Percentiles rank a stretch among this genome's conserved stretches.
Evolutionary conservation across 2,329 filamentous ascomycete genomes (phyloP).

Genomic region (Ambrosiella cleistominuta): DNA sequence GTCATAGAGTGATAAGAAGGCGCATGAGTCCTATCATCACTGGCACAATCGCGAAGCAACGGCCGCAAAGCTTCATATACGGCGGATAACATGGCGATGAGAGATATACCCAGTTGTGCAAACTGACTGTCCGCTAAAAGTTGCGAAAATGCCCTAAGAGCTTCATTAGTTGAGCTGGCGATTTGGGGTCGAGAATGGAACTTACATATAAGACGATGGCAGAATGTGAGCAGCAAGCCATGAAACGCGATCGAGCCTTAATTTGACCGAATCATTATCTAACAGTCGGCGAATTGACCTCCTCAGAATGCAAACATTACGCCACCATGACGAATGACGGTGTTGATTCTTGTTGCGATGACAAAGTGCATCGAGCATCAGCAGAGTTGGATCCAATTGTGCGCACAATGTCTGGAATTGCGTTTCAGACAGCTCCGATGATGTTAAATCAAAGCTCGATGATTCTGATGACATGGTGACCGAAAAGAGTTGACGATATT

Average conservation of each 20-base stretch:
- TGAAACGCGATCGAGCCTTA: conserved; percentile 13
- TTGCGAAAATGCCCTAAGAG: conserved; percentile 45
- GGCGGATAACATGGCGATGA: conserved; percentile 47
- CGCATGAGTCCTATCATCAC: neutral
- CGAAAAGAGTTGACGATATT: too few species aligned
- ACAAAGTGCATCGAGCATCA: conserved; percentile 54
- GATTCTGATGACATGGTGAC: too few species aligned
- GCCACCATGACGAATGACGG: conserved; percentile 63
- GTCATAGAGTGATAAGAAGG: neutral
- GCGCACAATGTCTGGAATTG: conserved; percentile 6
- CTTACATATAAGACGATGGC: conserved; percentile 23
- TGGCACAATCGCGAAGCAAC: neutral
- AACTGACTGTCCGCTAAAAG: conserved; percentile 57
- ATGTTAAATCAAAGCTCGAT: too few species aligned
- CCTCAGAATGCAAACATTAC: conserved; percentile 51
- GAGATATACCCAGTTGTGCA: conserved; percentile 49
- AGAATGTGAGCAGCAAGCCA: conserved; percentile 20
- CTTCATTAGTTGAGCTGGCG: conserved; percentile 1
- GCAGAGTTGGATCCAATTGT: conserved; percentile 23
- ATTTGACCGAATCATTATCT: conserved; percentile 17
- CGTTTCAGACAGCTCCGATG: neutral
- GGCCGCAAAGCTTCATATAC: conserved; percentile 18
- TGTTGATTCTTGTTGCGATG: conserved; percentile 90
- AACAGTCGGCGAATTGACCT: conserved; percentile 42
- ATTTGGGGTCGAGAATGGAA: neutral